Base-by-base conservation (phyloP, 805 yeast species). In the Nadsonia fulvescens region DNA sequence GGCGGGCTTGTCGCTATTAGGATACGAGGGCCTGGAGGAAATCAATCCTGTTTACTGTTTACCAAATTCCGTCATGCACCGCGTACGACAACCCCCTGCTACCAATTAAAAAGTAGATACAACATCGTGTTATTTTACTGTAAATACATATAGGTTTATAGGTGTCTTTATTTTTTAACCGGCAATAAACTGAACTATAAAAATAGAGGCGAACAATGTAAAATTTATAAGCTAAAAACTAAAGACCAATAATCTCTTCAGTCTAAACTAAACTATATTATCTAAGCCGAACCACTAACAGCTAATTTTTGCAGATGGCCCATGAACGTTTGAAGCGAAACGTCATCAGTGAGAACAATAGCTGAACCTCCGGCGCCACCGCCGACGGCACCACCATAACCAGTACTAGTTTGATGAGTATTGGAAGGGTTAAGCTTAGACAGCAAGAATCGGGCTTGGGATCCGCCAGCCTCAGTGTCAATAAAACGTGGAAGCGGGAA, bases 401-500 rank as follows among this genome's bases (percentile, higher is more conserved):
- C 54, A 24, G 56, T 59, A 14, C 47, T 53, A 37, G 67, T 65
- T 47, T 73, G 70, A 47, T 76, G 75, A 20, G 83, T 73, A 36
- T 76, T 81, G 25, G 92, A 73, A 24, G 96, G 96, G 49, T 83
- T 83, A 51, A 83, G 64, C 51, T 78, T 79, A 14, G 93, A 74
- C 51, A 77, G 71, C 49, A 83, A 63, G 59, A 83, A 83, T 59
- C 96, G 69, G 2, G 94, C 93, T 54, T 83, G 96, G 9, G 93
- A 78, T 29, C 93, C 93, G 40, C 93, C 92, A 42, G 83, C 93
- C 48, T 83, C 93, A 33, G 93, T 78, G 42, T 82, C 92, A 40
- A 83, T 81, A 42, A 82, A 83, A 55, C 95, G 66, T 26, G 96
- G 96, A 43, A 83, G 60, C 38, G 96, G 96, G 66, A 78, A 82